Evolutionary conservation across 495 filamentous ascomycete genomes (phyloP), one percentile per base, ranked within the genome.

Genomic region (Recurvomyces mirabilis): DNA sequence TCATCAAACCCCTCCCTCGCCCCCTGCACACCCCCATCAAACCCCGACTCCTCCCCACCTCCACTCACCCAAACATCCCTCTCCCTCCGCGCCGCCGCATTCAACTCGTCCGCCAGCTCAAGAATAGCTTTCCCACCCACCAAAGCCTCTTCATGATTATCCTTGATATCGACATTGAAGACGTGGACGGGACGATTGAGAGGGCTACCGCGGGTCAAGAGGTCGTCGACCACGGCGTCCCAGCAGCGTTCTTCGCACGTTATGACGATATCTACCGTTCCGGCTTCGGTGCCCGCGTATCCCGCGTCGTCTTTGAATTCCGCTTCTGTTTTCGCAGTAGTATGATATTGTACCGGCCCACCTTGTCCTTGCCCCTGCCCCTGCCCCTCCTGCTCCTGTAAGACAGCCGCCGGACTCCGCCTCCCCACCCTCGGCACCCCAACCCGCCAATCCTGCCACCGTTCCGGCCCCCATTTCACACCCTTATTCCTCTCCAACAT

Each of bases 201-300:
- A 5, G 77, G 74, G 0, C 79, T 75, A 10, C 87, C 88, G 49
- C 93, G 75, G 49, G 77, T 84, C 31, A 88, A 74, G 38, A 99
- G 68, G 58, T 99, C 87, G 51, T 99, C 93, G 5, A 99, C 74
- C 32, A 99, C 91, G 26, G 93, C 89, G 66, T 99, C 93, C 86
- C 91, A 99, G 61, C 93, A 99, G 34, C 89, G 72, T 62, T 99
- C 93, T 60, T 99, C 93, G 58, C 93, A 99, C 12, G 93, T 99
- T 47, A 99, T 83, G 45, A 99, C 88, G 3, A 96, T 68, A 57
- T 99, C 93, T 1, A 95, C 87, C 15, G 93, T 73, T 4, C 93
- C 93, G 4, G 79, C 84, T 60, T 96, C 87, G 14, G 84, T 82
- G 11, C 91, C 91, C n/a, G 68, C 48, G 41, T 72, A 73, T 5